phyloP scores from a whole-genome alignment of 2,329 filamentous ascomycete species.

The Plenodomus lindquistii region DNA sequence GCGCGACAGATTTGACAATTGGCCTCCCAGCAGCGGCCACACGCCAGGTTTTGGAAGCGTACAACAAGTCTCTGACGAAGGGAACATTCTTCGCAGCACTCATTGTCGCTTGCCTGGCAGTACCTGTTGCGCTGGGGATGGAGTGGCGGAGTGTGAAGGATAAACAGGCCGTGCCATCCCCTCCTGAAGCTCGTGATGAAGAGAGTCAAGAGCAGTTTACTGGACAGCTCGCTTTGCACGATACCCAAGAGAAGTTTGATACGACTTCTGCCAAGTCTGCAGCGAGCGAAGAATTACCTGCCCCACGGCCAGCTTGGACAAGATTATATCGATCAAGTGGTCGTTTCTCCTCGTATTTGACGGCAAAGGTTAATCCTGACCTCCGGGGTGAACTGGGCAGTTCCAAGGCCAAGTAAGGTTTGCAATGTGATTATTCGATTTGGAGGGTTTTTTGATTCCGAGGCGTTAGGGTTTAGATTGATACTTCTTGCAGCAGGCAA shows the following conservation, averaged over 20 bases:
- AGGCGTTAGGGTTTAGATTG: not conserved
- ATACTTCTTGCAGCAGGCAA: too few relatives aligned
- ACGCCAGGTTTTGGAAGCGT: slow-evolving; percentile 26
- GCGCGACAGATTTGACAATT: slow-evolving; percentile 61
- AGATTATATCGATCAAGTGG: slow-evolving; percentile 27
- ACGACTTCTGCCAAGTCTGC: not conserved
- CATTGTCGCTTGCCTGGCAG: slow-evolving; percentile 57
- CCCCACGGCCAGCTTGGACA: slow-evolving; percentile 16
- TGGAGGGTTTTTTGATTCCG: not conserved
- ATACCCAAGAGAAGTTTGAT: slow-evolving; percentile 4
- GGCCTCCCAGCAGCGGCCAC: slow-evolving; percentile 18
- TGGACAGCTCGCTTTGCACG: not conserved
- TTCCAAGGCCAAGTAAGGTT: not conserved
- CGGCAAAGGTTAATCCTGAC: slow-evolving; percentile 30
- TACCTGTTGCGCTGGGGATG: slow-evolving; percentile 59
- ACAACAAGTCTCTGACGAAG: slow-evolving; percentile 34
- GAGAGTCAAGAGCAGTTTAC: slow-evolving; percentile 9
- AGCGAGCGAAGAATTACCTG: not conserved
- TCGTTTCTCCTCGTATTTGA: slow-evolving; percentile 29
- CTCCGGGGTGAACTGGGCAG: slow-evolving; percentile 16
- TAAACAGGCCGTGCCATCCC: slow-evolving; percentile 2
- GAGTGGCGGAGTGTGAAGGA: slow-evolving; percentile 71
- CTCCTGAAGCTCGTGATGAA: slow-evolving; percentile 7
- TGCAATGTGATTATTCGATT: not conserved
- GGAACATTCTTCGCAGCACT: slow-evolving; percentile 62